phyloP scores from a whole-genome alignment of 495 filamentous ascomycete genomes.

The Clohesyomyces aquaticus region DNA sequence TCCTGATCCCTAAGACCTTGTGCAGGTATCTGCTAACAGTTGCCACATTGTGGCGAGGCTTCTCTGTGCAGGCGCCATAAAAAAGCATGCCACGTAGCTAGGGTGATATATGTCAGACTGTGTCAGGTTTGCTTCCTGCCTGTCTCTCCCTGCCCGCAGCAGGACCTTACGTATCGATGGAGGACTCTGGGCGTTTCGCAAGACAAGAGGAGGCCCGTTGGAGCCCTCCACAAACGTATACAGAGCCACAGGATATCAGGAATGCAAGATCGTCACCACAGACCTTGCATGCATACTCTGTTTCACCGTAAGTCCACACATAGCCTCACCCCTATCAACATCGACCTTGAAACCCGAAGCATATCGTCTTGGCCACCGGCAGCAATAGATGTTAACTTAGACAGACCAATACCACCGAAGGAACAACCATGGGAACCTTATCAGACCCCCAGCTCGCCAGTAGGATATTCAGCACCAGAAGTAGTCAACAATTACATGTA shows the following conservation, averaged over 20 bases:
- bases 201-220: slow-evolving; percentile 1
- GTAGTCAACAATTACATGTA: slow-evolving; percentile 3
- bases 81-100: too few relatives aligned
- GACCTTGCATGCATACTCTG: not conserved
- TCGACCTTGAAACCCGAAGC: not conserved
- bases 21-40: too few relatives aligned
- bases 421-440: slow-evolving; percentile 2
- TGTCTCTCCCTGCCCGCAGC: too few relatives aligned
- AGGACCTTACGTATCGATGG: too few relatives aligned
- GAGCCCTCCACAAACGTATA: slow-evolving; percentile 10
- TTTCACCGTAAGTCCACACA: not conserved
- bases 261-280: not conserved
- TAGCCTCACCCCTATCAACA: too few relatives aligned
- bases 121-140: too few relatives aligned
- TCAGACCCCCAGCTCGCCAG: not conserved
- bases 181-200: too few relatives aligned
- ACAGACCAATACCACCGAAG: not conserved
- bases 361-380: not conserved
- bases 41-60: too few relatives aligned
- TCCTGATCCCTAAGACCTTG: too few relatives aligned
- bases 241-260: not conserved
- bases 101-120: too few relatives aligned
- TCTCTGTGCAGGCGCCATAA: too few relatives aligned
- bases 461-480: not conserved
- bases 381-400: not conserved